These are phyloP conservation scores for Allodekkera sacchari DNA, from an alignment of 805 yeast species.

Conservation along the genomic window DNA sequence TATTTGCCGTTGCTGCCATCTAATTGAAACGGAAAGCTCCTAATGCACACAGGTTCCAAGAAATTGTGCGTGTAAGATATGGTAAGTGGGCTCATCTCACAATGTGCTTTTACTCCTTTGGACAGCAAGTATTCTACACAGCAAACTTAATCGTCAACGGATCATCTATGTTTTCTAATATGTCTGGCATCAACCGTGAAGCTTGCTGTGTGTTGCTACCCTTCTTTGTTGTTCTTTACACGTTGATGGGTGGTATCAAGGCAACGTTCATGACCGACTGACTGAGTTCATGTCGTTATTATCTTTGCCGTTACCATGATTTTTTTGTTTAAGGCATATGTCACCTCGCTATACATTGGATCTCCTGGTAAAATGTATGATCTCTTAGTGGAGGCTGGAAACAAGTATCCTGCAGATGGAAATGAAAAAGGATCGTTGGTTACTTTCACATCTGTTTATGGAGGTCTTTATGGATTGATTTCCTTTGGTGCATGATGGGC, in stretches of 20 bases:
- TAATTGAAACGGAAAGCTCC: constrained; percentile 28
- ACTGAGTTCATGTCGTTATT: constrained; percentile 30
- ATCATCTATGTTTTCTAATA: constrained; percentile 23
- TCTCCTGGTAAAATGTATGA: constrained; percentile 29
- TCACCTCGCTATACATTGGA: constrained; percentile 24
- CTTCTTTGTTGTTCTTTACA: constrained; percentile 28
- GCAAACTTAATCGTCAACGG: constrained; percentile 28
- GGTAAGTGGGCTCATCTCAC: constrained; percentile 24
- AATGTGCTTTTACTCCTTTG: constrained; percentile 19
- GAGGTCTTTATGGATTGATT: constrained; percentile 22
- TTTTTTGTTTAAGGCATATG: constrained; percentile 21
- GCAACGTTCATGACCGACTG: constrained; percentile 33
- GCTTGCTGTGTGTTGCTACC: constrained; percentile 29
- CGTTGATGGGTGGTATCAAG: constrained; percentile 32
- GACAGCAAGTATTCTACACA: constrained; percentile 24
- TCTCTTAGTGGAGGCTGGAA: constrained; percentile 21
- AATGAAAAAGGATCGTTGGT: constrained; percentile 16
- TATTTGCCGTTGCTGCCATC: constrained; percentile 25
- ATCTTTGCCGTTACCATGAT: constrained; percentile 24
- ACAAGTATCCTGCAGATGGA: constrained; percentile 12
- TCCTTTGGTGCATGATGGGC: constrained; percentile 30
- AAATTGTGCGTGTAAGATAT: constrained; percentile 24
- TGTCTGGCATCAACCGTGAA: constrained; percentile 28
- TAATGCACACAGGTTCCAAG: constrained; percentile 29
- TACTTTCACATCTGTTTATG: constrained; percentile 21